Conservation (phyloP, 805 yeast species). For the Pichia heedii region DNA sequence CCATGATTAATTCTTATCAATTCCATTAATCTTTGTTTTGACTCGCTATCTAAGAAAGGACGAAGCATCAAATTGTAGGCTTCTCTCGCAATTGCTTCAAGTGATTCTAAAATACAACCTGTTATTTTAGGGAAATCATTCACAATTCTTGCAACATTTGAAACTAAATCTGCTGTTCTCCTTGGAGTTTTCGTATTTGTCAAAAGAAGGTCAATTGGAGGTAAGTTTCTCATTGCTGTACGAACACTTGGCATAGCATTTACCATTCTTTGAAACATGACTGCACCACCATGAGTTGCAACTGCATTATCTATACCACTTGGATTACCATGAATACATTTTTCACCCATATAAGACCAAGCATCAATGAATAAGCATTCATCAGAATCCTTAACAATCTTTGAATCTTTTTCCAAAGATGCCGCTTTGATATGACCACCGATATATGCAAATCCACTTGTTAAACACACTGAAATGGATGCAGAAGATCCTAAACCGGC, state of each 20-base stretch:
- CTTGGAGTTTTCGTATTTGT: constrained; percentile 86
- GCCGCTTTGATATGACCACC: constrained; percentile 47
- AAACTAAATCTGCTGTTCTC: constrained; percentile 76
- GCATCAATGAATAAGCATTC: constrained; percentile 59
- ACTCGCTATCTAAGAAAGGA: constrained; percentile 37
- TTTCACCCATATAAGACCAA: constrained; percentile 92
- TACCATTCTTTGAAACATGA: constrained; percentile 64
- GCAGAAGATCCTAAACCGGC: constrained; percentile 97
- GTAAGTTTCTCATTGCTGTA: constrained; percentile 62
- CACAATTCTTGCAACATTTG: constrained; percentile 54
- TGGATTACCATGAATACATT: constrained; percentile 93
- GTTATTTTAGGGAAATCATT: constrained; percentile 46
- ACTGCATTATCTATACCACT: constrained; percentile 96
- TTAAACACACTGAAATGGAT: constrained; percentile 73
- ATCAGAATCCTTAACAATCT: constrained; percentile 25
- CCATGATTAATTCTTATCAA: constrained; percentile 83
- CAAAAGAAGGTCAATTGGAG: constrained; percentile 61
- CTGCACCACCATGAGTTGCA: constrained; percentile 94
- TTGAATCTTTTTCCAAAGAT: constrained; percentile 26
- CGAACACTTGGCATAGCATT: constrained; percentile 52
- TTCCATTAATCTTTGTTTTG: constrained; percentile 41
- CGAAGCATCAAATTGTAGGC: constrained; percentile 59
- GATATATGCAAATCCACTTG: constrained; percentile 59
- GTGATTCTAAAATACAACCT: constrained; percentile 58
- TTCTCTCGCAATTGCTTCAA: constrained; percentile 63